Evolutionary conservation across 805 yeast genomes (phyloP), one percentile per base, ranked within the genome.

Genomic region (Isabelozyma gotoi): DNA sequence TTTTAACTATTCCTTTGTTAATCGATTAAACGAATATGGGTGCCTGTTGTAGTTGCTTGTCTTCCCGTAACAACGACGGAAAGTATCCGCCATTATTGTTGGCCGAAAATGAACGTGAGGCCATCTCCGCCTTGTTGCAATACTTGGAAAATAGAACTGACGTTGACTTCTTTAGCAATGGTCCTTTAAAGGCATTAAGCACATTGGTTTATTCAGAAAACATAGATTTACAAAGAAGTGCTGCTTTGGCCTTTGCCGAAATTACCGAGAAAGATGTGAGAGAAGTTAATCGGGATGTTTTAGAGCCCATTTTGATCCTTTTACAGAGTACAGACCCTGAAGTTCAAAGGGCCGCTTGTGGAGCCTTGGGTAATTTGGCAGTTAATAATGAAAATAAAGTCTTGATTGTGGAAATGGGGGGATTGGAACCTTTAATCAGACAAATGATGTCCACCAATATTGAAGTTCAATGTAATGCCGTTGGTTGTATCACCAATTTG

Each of bases 381-480:
- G 99, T 94, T 24, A 90, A 94, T 68, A 91, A 90, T 59, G 97
- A 88, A 48, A 94, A 94, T 71, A 94, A 94, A 65, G 78, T 87
- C 14, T 75, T 94, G 41, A 92, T 94, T 47, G 98, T 95, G 14
- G 96, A 92, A 59, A 89, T 94, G 97, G 98, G 98, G 20, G 99
- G 98, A 2, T 78, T 94, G 45, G 96, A 91, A 50, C 98, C 98
- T 4, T 78, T 94, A 37, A 94, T 94, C 56, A 84, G 95, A 65
- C 99, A 94, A 69, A 94, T 94, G 99, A 85, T 89, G 85, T 85
- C 96, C 34, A 81, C 94, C 43, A 94, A 94, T 59, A 96, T 94
- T 45, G 99, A 94, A 66, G 98, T 94, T 33, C 99, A 94, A 69
- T 94, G 99, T 67, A 94, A 94, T 62, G 99, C 99, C 2, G 99